Evolutionary conservation across 306 rosid genomes (phyloP), one percentile per base, ranked within the genome.

Genomic region (Casuarina cunninghamiana): DNA sequence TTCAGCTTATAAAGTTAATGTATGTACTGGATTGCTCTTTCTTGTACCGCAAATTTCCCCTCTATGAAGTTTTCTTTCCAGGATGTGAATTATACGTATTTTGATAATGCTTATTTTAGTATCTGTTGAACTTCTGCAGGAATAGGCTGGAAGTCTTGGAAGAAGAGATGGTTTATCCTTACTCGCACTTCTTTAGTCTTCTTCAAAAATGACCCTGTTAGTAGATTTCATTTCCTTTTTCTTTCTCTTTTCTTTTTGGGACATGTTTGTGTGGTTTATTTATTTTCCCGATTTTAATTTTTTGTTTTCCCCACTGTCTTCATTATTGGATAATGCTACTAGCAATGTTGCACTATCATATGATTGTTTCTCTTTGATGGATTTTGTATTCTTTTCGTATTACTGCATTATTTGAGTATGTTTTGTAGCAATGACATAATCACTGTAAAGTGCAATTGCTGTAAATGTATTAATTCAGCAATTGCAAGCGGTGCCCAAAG

Each of bases 91-190:
- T 16, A 4, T 6, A 39, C 0, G 46, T 61, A 19, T 46, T 54
- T 39, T 55, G 53, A 54, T 44, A 41, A 78, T 77, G 63, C 67
- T 79, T 38, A 10, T 77, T 68, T 45, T 55, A 44, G 73, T 55
- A 74, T 66, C 41, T 82, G 58, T 81, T 86, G 65, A 68, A 68
- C 76, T 82, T 84, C 46, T 86, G 86, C 85, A 96, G 99, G 99
- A 83, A 89, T 96, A 57, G 99, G 99, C 73, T 96, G 99, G 99
- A 96, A 96, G 81, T 96, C 97, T 71, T 96, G 99, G 99, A 96
- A 96, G 93, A 96, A 93, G 89, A 90, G 99, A 57, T 96, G 99
- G 99, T 96, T 96, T 80, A 96, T 96, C 72, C 93, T 96, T 51
- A 96, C 99, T 0, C 90, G 99, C 77, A 89, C 94, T 70, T 96